Evolutionary conservation across 1,139 yeast species (phyloP).

Genomic region (Blastobotrys ciferrii): DNA sequence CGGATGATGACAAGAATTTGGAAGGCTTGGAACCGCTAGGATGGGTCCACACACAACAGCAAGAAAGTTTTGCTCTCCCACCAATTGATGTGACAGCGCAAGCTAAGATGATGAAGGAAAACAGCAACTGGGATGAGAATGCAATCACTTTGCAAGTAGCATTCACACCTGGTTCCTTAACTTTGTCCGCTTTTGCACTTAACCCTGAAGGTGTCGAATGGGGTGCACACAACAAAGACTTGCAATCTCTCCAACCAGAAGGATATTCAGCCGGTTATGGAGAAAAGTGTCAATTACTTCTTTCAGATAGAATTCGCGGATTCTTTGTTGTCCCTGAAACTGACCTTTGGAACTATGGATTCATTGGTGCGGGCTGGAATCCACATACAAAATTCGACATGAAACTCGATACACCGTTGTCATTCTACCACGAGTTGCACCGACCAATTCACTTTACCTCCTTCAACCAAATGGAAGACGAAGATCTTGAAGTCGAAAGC

Average conservation of each 20-base stretch:
- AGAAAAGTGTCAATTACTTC: slow-evolving; percentile 61
- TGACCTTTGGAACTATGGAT: slow-evolving; percentile 86
- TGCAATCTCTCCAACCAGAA: slow-evolving; percentile 50
- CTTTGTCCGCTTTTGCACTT: slow-evolving; percentile 65
- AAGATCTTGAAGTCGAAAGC: slow-evolving; percentile 64
- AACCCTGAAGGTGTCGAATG: slow-evolving; percentile 68
- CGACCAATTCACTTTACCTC: slow-evolving; percentile 84
- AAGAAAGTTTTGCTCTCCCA: slow-evolving; percentile 59
- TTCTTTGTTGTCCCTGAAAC: slow-evolving; percentile 84
- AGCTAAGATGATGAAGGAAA: slow-evolving; percentile 40
- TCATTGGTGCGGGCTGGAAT: slow-evolving; percentile 83
- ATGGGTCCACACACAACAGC: slow-evolving; percentile 63
- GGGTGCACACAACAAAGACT: slow-evolving; percentile 68
- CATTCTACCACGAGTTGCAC: slow-evolving; percentile 81
- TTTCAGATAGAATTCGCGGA: slow-evolving; percentile 77
- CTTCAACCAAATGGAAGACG: slow-evolving; percentile 65
- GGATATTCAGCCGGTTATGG: slow-evolving; percentile 66
- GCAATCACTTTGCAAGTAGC: slow-evolving; percentile 64
- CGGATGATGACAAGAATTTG: slow-evolving; percentile 38
- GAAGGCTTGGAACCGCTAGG: slow-evolving; percentile 41
- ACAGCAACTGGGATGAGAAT: slow-evolving; percentile 39
- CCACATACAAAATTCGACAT: slow-evolving; percentile 57
- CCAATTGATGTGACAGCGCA: slow-evolving; percentile 70
- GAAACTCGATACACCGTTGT: slow-evolving; percentile 74
- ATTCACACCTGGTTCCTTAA: slow-evolving; percentile 81